Evolutionary conservation across 805 yeast species (phyloP), one percentile per base, ranked within the genome.

Genomic region (Ogataea paradorogensis): DNA sequence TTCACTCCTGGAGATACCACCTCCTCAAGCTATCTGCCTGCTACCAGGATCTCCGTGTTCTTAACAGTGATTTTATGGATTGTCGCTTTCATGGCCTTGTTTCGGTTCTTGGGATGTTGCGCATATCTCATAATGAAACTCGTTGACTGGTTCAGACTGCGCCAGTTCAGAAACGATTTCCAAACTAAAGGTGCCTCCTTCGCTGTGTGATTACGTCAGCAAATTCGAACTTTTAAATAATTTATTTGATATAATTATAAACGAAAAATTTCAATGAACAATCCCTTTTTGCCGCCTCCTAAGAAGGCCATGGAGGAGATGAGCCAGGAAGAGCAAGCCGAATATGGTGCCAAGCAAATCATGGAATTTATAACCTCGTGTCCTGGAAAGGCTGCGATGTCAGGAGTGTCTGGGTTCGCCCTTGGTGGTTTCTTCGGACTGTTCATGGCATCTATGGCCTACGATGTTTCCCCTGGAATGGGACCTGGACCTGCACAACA

Each of bases 361-460:
- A 78, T 88, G 59, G 79, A 74, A 37, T 78, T 84, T 63, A 87
- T 90, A 89, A 76, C 83, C 48, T 85, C 96, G 5, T 91, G 99
- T 67, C 96, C 97, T 0, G 98, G 97, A 14, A 91, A 93, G 60
- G 78, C 96, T 0, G 82, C 74, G 16, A 80, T 90, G 71, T 84
- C 96, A 21, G 98, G 96, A 46, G 96, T 82, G 15, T 81, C 95
- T 10, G 98, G 98, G 15, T 91, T 87, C 64, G 90, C 82, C 27
- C 77, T 91, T 26, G 98, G 98, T 66, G 98, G 97, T 46, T 84
- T 90, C 43, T 89, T 91, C 62, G 97, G 98, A 47, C 67, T 93
- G 34, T 89, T 91, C 69, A 93, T 91, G 97, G 91, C 93, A 1
- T 74, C 80, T 9, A 81, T 81, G 87, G 79, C 90, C 0, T 87